These are phyloP conservation scores for Elsinoe ampelina DNA, from an alignment of 2,329 filamentous ascomycete genomes.

Conservation along the genomic window DNA sequence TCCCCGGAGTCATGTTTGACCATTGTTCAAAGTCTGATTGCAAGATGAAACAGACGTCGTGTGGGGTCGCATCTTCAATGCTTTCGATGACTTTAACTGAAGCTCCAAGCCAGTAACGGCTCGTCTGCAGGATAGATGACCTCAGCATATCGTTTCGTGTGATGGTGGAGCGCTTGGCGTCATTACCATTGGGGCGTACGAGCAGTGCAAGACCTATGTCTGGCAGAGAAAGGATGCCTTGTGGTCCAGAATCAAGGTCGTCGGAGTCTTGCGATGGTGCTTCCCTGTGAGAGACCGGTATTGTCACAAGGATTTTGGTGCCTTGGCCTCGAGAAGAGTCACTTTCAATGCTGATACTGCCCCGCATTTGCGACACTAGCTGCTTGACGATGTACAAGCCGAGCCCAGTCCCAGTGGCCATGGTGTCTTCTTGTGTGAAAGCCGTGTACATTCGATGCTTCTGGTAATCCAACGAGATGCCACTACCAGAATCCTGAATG, in stretches of 20 bases:
- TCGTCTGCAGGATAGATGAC: conserved; percentile 1
- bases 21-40: conserved; percentile 14
- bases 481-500: conserved; percentile 26
- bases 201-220: not conserved
- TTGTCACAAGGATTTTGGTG: conserved; percentile 16
- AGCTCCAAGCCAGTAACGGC: conserved; percentile 11
- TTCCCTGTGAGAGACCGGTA: not conserved
- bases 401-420: conserved; percentile 27
- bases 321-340: conserved; percentile 18
- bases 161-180: not conserved
- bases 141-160: not conserved
- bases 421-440: conserved; percentile 28
- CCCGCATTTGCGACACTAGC: conserved; percentile 23
- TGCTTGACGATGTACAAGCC: conserved; percentile 28
- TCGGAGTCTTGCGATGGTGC: not conserved
- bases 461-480: conserved; percentile 26
- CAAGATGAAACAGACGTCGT: conserved; percentile 14
- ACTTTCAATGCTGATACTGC: conserved; percentile 23
- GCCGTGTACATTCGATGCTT: conserved; percentile 25
- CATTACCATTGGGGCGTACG: not conserved
- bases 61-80: not conserved
- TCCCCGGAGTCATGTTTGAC: not conserved
- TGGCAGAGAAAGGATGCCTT: not conserved
- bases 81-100: not conserved
- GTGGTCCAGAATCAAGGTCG: not conserved